These are phyloP conservation scores for Poa pratensis DNA, from an alignment of 176 grass and related monocot genomes.

Conservation along the genomic window DNA sequence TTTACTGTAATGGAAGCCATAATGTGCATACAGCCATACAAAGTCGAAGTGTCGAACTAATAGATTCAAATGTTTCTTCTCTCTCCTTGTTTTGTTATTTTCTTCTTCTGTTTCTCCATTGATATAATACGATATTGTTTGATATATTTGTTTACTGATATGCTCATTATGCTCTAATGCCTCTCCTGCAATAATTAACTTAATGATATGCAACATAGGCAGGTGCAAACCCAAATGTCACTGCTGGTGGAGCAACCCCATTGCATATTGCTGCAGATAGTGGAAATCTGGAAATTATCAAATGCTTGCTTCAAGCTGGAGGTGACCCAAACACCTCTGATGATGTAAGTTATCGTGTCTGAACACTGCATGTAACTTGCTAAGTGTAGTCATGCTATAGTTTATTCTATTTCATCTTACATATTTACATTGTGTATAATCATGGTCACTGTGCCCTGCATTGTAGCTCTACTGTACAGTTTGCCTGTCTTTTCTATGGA, in stretches of 20 bases:
- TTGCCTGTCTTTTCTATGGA: neutral
- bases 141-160: slow-evolving; percentile 24
- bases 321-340: slow-evolving; percentile 76
- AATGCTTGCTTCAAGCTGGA: slow-evolving; percentile 81
- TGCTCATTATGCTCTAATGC: neutral
- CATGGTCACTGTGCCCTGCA: neutral
- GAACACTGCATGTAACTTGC: neutral
- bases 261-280: slow-evolving; percentile 88
- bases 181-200: neutral
- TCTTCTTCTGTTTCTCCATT: slow-evolving; percentile 16
- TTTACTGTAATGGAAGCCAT: slow-evolving; percentile 1
- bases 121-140: neutral
- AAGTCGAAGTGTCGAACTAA: neutral
- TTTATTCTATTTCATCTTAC: neutral
- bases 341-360: slow-evolving; percentile 59
- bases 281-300: slow-evolving; percentile 70
- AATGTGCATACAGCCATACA: neutral
- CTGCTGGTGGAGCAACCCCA: slow-evolving; percentile 85
- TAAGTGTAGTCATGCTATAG: neutral
- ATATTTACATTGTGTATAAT: neutral
- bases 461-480: neutral
- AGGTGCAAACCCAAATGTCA: slow-evolving; percentile 86
- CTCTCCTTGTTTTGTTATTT: neutral
- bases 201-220: slow-evolving; percentile 51
- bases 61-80: neutral